Conservation (phyloP, 805 yeast species). For the Ogataea paraovalis region DNA sequence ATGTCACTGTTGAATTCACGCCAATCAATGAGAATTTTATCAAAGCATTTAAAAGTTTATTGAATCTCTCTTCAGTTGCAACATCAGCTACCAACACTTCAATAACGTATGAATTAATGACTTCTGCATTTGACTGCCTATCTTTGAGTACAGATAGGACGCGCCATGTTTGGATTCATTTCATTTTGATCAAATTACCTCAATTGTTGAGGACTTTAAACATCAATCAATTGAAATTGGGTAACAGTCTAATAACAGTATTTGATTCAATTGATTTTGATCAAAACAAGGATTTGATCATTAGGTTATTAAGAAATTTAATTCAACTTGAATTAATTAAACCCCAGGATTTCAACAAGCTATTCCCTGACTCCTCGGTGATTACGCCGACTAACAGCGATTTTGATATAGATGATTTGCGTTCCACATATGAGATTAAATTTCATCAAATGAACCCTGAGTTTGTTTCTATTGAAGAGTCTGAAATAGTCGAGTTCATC, state of each 20-base stretch:
- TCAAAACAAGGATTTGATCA: slow-evolving; percentile 12
- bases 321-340: slow-evolving; percentile 21
- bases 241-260: slow-evolving; percentile 18
- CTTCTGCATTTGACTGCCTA: slow-evolving; percentile 26
- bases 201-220: slow-evolving; percentile 22
- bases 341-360: slow-evolving; percentile 8
- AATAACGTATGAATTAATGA: slow-evolving; percentile 26
- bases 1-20: slow-evolving; percentile 22
- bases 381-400: neutral
- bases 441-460: slow-evolving; percentile 42
- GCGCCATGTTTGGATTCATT: slow-evolving; percentile 24
- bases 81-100: slow-evolving; percentile 29
- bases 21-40: slow-evolving; percentile 23
- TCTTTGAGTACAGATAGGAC: slow-evolving; percentile 17
- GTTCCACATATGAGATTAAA: slow-evolving; percentile 16
- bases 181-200: slow-evolving; percentile 26
- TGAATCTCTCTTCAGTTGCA: slow-evolving; percentile 27
- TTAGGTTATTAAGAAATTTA: slow-evolving; percentile 17
- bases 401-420: slow-evolving; percentile 12
- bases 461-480: slow-evolving; percentile 46
- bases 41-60: slow-evolving; percentile 23
- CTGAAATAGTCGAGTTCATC: slow-evolving; percentile 50
- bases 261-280: slow-evolving; percentile 16
- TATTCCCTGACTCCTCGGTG: slow-evolving; percentile 5
- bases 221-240: slow-evolving; percentile 28